phyloP scores from a whole-genome alignment of 2,329 filamentous ascomycete genomes.

The Cordyceps javanica region DNA sequence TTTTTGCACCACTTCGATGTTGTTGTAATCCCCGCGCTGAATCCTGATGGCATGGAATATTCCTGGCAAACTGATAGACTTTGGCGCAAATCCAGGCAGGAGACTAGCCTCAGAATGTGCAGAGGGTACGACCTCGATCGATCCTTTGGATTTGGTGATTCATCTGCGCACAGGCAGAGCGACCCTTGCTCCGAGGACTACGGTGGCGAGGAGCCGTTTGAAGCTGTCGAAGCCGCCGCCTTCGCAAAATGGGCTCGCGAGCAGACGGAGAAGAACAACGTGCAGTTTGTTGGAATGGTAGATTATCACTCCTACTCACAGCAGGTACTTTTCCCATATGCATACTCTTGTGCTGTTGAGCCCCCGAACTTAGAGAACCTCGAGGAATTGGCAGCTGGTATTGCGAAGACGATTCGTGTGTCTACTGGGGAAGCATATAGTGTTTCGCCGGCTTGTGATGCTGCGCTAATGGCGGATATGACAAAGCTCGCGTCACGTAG shows the following conservation, averaged over 20 bases:
- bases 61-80: slow-evolving; percentile 87
- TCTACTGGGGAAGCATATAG: slow-evolving; percentile 69
- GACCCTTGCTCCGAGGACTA: slow-evolving; percentile 93
- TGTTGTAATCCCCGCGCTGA: slow-evolving; percentile 80
- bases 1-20: slow-evolving; percentile 81
- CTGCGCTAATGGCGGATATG: slow-evolving; percentile 46
- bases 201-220: slow-evolving; percentile 75
- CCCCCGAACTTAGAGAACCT: slow-evolving; percentile 89
- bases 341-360: slow-evolving; percentile 69
- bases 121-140: slow-evolving; percentile 85
- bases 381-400: slow-evolving; percentile 78
- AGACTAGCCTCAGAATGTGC: slow-evolving; percentile 76
- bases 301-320: slow-evolving; percentile 96
- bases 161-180: slow-evolving; percentile 53
- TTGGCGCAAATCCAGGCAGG: slow-evolving; percentile 91
- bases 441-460: slow-evolving; percentile 81
- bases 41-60: slow-evolving; percentile 92
- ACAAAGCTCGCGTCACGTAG: slow-evolving; percentile 19
- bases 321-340: slow-evolving; percentile 88
- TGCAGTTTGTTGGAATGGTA: slow-evolving; percentile 74
- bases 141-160: slow-evolving; percentile 80
- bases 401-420: slow-evolving; percentile 84
- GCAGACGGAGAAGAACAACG: slow-evolving; percentile 63
- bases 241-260: slow-evolving; percentile 80
- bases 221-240: slow-evolving; percentile 69